These are phyloP conservation scores for Penicillium lividum DNA, from an alignment of 495 filamentous ascomycete genomes.

Conservation along the genomic window DNA sequence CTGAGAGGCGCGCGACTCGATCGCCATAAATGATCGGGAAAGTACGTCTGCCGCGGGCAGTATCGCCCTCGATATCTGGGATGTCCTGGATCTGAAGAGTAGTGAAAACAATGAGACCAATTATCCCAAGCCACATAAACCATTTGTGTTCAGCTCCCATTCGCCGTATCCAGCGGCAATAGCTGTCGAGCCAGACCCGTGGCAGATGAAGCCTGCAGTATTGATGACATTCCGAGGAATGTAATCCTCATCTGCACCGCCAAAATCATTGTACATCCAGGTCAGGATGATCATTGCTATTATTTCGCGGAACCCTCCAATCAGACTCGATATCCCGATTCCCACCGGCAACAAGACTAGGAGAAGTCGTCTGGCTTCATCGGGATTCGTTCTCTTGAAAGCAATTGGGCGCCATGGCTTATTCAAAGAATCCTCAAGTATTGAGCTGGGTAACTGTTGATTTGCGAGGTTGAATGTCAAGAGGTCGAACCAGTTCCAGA, in stretches of 20 bases:
- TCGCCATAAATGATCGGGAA: constrained; percentile 48
- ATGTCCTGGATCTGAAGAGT: constrained; percentile 58
- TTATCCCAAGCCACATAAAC: constrained; percentile 44
- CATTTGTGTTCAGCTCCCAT: constrained; percentile 21
- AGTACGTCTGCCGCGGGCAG: constrained; percentile 40
- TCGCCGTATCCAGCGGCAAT: no score
- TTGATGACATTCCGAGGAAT: constrained; percentile 49
- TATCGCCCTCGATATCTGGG: constrained; percentile 50
- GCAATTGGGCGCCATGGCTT: constrained; percentile 57
- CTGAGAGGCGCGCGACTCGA: constrained; percentile 35
- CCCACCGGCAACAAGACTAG: no score
- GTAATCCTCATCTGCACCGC: constrained; percentile 41
- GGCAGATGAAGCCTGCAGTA: constrained; percentile 36
- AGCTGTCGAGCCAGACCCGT: no score
- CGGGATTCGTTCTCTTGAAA: no score
- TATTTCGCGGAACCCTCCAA: no score
- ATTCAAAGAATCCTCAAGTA: constrained; percentile 40
- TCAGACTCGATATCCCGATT: no score
- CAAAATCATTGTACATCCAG: constrained; percentile 58
- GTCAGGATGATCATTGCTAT: constrained; percentile 36
- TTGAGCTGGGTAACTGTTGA: constrained; percentile 11
- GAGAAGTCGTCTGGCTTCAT: no score
- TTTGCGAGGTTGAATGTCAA: constrained; percentile 17
- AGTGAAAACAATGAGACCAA: constrained; percentile 45
- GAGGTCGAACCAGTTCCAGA: constrained; percentile 12